phyloP scores from a whole-genome alignment of 2,329 filamentous ascomycete species.

The Botrytis porri region DNA sequence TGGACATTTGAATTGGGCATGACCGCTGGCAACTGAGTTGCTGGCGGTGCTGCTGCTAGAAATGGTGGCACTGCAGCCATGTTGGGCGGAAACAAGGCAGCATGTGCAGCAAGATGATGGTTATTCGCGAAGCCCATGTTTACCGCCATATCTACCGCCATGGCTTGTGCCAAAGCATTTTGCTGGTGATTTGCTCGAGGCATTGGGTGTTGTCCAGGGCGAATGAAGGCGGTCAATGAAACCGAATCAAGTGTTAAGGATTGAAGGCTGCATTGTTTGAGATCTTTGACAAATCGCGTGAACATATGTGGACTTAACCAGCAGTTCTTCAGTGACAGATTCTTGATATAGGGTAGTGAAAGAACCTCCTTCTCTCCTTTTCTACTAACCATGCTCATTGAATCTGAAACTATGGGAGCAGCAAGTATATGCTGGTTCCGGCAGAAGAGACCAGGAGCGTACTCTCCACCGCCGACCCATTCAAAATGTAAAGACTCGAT shows the following conservation, averaged over 20 bases:
- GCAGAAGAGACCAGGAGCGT: conserved; percentile 58
- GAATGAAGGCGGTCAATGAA: conserved; percentile 54
- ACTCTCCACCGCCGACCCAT: conserved; percentile 66
- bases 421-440: conserved; percentile 62
- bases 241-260: conserved; percentile 61
- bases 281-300: conserved; percentile 48
- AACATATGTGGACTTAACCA: conserved; percentile 62
- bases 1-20: conserved; percentile 13
- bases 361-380: conserved; percentile 40
- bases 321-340: conserved; percentile 65
- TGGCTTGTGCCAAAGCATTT: conserved; percentile 15
- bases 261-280: conserved; percentile 48
- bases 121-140: background rate
- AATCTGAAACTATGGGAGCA: conserved; percentile 49
- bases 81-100: background rate
- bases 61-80: conserved; percentile 1
- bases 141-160: conserved; percentile 2
- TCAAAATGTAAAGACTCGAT: conserved; percentile 62
- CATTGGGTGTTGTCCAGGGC: conserved; percentile 26
- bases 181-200: conserved; percentile 20
- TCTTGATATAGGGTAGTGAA: conserved; percentile 54
- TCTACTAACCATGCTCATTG: conserved; percentile 37
- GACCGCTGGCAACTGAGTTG: conserved; percentile 1
- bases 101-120: background rate
- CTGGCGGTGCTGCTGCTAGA: background rate